Conservation (phyloP, 805 yeast species). For the Kodamaea laetipori region DNA sequence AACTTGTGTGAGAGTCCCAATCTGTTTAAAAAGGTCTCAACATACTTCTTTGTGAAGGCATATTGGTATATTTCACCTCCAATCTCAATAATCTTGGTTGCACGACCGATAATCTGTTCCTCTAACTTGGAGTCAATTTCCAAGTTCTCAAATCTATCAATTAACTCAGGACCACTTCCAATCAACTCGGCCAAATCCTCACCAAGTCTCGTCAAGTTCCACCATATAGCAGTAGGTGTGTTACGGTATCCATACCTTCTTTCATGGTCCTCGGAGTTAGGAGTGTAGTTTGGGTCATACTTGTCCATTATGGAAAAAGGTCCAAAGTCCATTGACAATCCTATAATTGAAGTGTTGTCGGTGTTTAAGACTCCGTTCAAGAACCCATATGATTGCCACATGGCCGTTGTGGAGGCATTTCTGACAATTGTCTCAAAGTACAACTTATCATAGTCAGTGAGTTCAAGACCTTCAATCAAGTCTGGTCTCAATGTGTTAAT, state of each 20-base stretch:
- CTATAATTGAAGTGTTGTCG: conserved; percentile 88
- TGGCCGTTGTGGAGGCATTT: conserved; percentile 76
- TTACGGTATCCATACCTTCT: conserved; percentile 77
- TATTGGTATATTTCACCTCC: conserved; percentile 68
- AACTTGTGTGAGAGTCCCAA: conserved; percentile 59
- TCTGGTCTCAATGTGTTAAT: conserved; percentile 22
- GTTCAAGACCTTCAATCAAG: conserved; percentile 25
- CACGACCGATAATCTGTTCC: conserved; percentile 56
- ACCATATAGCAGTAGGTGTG: conserved; percentile 87
- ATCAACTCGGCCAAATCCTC: conserved; percentile 80
- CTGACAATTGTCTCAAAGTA: conserved; percentile 69
- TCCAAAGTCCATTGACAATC: conserved; percentile 89
- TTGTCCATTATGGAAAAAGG: conserved; percentile 91
- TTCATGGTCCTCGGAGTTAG: conserved; percentile 83
- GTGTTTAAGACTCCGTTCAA: conserved; percentile 93
- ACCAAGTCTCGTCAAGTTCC: conserved; percentile 85
- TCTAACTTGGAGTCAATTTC: conserved; percentile 53
- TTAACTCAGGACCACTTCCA: conserved; percentile 63
- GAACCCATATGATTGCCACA: conserved; percentile 91
- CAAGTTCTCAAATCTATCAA: conserved; percentile 44
- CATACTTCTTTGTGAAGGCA: conserved; percentile 60
- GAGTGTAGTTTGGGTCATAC: conserved; percentile 79
- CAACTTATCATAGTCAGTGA: conserved; percentile 67
- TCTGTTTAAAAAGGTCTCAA: conserved; percentile 58
- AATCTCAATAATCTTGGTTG: conserved; percentile 61